Evolutionary conservation across 768 basidiomycete genomes (phyloP).

Genomic region (Boletus barrowsii): DNA sequence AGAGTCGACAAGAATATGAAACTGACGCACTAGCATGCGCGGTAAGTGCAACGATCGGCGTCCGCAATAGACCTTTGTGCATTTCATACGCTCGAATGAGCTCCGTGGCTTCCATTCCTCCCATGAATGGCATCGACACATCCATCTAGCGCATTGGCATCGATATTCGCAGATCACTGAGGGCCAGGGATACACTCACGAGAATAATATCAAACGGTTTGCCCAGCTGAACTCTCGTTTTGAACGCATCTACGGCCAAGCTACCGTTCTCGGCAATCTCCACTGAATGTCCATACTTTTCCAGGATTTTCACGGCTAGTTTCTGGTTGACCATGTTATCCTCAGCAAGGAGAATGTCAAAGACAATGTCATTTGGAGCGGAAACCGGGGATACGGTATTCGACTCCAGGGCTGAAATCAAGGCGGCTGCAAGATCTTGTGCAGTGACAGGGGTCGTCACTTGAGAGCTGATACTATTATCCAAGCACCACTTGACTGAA

Average conservation of each 20-base stretch:
- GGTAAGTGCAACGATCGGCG: slow-evolving; percentile 94
- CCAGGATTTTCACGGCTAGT: slow-evolving; percentile 92
- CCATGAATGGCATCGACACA: slow-evolving; percentile 98
- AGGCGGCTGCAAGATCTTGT: slow-evolving; percentile 87
- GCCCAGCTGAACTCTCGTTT: slow-evolving; percentile 63
- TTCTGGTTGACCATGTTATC: slow-evolving; percentile 97
- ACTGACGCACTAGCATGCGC: slow-evolving; percentile 86
- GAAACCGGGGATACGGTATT: slow-evolving; percentile 89
- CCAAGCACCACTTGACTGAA: slow-evolving; percentile 91
- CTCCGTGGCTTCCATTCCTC: slow-evolving; percentile 96
- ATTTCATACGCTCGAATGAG: slow-evolving; percentile 84
- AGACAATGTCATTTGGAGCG: slow-evolving; percentile 79
- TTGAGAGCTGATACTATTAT: slow-evolving; percentile 94
- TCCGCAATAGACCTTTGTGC: slow-evolving; percentile 63
- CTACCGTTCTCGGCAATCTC: slow-evolving; percentile 98
- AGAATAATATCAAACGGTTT: slow-evolving; percentile 90
- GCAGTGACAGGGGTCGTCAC: slow-evolving; percentile 87
- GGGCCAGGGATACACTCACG: slow-evolving; percentile 44
- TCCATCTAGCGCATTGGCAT: slow-evolving; percentile 70
- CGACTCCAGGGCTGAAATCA: slow-evolving; percentile 91
- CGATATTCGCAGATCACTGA: background rate
- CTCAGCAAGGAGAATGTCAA: slow-evolving; percentile 94
- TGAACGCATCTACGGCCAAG: slow-evolving; percentile 89
- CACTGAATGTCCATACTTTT: slow-evolving; percentile 92
- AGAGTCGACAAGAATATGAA: background rate